A percentile compares a stretch with the other conserved stretches of the same genome.
Conservation (phyloP, 106 monocot species). For the Allium fistulosum region DNA sequence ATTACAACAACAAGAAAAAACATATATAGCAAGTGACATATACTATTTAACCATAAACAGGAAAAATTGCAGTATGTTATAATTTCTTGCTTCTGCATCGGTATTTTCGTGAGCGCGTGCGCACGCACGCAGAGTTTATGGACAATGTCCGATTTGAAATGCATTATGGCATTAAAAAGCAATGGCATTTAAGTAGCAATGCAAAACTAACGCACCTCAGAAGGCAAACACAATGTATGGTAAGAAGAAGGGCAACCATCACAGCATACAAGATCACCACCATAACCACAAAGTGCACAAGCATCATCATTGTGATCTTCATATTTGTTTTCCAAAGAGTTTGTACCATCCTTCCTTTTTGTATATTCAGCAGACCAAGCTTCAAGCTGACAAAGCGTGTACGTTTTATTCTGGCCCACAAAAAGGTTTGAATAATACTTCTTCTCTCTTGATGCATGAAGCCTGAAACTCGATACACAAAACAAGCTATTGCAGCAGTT, state of each 20-base stretch:
- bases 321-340: constrained; percentile 18
- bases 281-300: constrained; percentile 76
- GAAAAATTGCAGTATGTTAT: no score
- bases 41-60: no score
- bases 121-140: no score
- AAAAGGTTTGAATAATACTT: constrained; percentile 44
- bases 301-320: constrained; percentile 79
- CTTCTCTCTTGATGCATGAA: constrained; percentile 35
- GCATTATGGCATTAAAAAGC: no score
- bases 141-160: no score
- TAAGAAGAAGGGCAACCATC: constrained; percentile 77
- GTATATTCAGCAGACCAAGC: constrained; percentile 79
- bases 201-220: constrained; percentile 27
- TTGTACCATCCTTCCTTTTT: constrained; percentile 37
- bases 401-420: constrained; percentile 41
- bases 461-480: constrained; percentile 51
- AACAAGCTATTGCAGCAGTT: constrained; percentile 47
- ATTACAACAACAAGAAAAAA: no score
- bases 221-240: constrained; percentile 55
- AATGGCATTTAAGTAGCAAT: no score
- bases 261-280: constrained; percentile 85
- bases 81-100: no score
- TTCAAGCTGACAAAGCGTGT: constrained; percentile 51
- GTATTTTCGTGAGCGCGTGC: no score
- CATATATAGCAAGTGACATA: no score